These are phyloP conservation scores for Lactarius hatsudake DNA, from an alignment of 768 basidiomycete species.

Conservation along the genomic window DNA sequence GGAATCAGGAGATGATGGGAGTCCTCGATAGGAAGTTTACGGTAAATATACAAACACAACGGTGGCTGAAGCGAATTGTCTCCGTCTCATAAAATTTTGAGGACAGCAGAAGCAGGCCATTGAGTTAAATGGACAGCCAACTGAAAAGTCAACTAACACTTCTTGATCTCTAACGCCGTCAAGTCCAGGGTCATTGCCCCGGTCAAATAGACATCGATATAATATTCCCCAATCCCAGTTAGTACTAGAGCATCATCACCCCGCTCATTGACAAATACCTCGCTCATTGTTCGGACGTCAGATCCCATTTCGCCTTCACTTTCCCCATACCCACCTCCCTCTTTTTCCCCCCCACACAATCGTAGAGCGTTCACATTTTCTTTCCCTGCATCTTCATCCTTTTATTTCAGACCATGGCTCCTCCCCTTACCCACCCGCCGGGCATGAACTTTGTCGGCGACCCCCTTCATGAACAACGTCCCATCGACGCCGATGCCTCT, in stretches of 20 bases:
- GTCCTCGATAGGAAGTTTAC: no score
- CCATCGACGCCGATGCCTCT: conserved; percentile 65
- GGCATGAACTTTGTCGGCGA: conserved; percentile 69
- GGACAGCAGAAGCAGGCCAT: background rate
- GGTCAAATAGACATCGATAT: background rate
- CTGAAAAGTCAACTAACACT: background rate
- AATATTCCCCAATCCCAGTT: background rate
- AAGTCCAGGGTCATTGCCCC: background rate
- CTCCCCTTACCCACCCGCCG: conserved; percentile 59
- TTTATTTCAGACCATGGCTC: conserved; percentile 49
- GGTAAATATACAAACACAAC: background rate
- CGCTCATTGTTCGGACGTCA: conserved; percentile 9
- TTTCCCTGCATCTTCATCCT: conserved; percentile 9
- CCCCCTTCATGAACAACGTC: conserved; percentile 36
- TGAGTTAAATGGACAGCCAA: background rate
- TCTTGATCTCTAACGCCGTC: background rate
- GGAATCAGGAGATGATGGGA: background rate
- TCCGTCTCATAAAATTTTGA: background rate
- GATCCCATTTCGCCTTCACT: background rate
- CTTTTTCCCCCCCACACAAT: background rate
- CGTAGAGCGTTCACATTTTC: background rate
- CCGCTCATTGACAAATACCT: conserved; percentile 16
- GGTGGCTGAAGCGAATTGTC: background rate
- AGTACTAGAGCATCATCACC: background rate
- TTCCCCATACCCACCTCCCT: conserved; percentile 8